A percentile compares a stretch with the other conserved stretches of the same genome.
Evolutionary conservation across 192 early-diverging fungal genomes (phyloP).

Genomic region (Neocallimastix lanati): DNA sequence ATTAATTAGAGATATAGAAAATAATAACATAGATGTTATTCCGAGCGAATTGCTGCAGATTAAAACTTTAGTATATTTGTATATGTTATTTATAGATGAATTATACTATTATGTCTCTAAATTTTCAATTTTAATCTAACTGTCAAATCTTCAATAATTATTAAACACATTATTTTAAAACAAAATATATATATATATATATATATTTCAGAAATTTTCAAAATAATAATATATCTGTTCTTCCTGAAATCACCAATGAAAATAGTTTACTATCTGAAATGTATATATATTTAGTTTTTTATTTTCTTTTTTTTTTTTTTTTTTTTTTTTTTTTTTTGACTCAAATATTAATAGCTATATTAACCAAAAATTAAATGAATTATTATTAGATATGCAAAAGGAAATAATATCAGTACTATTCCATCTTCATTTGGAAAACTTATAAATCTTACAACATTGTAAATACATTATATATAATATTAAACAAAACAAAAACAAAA

Average conservation of each 20-base stretch:
- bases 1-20: background rate
- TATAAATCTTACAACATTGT: background rate
- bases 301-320: too few species aligned
- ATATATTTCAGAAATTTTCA: background rate
- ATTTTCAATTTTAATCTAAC: too few species aligned
- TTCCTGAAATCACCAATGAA: background rate
- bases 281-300: background rate
- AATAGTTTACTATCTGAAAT: background rate
- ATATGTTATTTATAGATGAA: too few species aligned
- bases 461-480: too few species aligned
- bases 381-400: background rate
- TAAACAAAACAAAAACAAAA: too few species aligned
- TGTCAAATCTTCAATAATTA: too few species aligned
- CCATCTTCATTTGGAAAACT: background rate
- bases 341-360: too few species aligned
- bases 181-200: too few species aligned
- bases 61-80: background rate
- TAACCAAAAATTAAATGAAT: too few species aligned
- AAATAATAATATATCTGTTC: background rate
- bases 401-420: background rate
- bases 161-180: too few species aligned
- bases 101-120: too few species aligned
- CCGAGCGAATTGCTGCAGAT: background rate
- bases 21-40: background rate
- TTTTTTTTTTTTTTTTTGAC: too few species aligned